Evolutionary conservation across 768 basidiomycete species (phyloP), one percentile per base, ranked within the genome.

Genomic region (Leccinum subtestaceum): DNA sequence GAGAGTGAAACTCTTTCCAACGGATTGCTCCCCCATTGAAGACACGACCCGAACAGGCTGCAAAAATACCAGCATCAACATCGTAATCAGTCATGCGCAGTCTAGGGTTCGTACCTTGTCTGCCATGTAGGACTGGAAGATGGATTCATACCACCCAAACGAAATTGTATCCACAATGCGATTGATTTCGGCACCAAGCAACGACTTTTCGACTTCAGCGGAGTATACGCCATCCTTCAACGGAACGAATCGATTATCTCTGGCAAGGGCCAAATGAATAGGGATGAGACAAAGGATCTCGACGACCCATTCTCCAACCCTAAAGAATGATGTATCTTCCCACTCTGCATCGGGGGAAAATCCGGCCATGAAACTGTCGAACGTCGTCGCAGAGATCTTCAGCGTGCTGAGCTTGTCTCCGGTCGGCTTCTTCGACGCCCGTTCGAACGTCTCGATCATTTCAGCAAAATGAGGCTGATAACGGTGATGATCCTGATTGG

Each of bases 1-100:
- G 23, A 86, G 70, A 0, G 80, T 66, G 55, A 78, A 86, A 45
- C 80, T 81, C 61, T 86, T 86, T 5, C 85, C 85, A 1, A 87
- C 84, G 0, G 84, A 85, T 67, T 86, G 85, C 64, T 85, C 84
- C 5, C 84, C 84, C 84, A 86, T 87, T 1, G 84, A 86, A 0
- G 85, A 85, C 2, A 86, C 83, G 4, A 86, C 85, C 54, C 80
- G 81, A 15, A 86, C 85, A 10, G 83, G 82, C 82, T 86, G 55
- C 13, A 21, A 53, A 56, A 43, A 27, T 3, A 11, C 0, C 1
- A 61, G 49, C 38, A 43, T 56, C 1, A 54, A 32, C 11, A 46
- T 3, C 25, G 1, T 10, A 31, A 5, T 4, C 0, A 17, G 19
- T 40, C 21, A 10, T 34, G 4, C 5, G 19, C 17, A 9, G 43